Percentiles rank a stretch among this genome's conserved stretches.
Evolutionary conservation across 1,139 yeast species (phyloP).

Genomic region (Kazachstania sp.): DNA sequence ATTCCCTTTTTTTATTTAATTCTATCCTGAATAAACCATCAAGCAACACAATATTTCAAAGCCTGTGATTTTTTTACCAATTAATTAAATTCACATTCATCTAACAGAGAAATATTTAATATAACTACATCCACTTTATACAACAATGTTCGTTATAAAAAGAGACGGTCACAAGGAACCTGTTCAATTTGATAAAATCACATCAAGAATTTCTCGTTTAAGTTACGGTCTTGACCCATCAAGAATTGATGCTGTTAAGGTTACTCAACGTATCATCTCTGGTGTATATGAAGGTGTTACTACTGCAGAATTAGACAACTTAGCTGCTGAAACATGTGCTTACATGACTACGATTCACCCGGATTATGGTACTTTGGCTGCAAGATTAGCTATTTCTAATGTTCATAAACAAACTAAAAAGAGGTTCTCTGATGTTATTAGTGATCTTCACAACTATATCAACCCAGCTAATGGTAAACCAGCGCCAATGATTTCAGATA

Average conservation of each 20-base stretch:
- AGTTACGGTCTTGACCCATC: constrained; percentile 79
- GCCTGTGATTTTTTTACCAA: background rate
- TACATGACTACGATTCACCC: constrained; percentile 96
- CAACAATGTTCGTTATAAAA: constrained; percentile 30
- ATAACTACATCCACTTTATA: background rate
- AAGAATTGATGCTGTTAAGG: constrained; percentile 81
- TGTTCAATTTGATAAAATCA: constrained; percentile 71
- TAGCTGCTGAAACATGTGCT: constrained; percentile 97
- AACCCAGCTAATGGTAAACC: constrained; percentile 65
- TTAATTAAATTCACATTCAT: background rate
- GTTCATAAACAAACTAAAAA: constrained; percentile 87
- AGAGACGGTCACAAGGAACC: constrained; percentile 82
- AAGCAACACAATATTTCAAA: background rate
- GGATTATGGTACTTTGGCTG: constrained; percentile 89
- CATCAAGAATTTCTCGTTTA: constrained; percentile 54
- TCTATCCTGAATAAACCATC: background rate
- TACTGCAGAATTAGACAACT: constrained; percentile 86
- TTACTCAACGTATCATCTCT: constrained; percentile 80
- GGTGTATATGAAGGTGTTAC: constrained; percentile 96
- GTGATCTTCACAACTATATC: constrained; percentile 52
- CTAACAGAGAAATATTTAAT: background rate
- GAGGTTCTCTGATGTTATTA: constrained; percentile 67
- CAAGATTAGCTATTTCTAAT: constrained; percentile 86
- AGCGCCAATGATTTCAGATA: constrained; percentile 53
- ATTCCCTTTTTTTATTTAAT: background rate